phyloP scores from a whole-genome alignment of 345 rosid genomes.

The Euphorbia pulcherrima region DNA sequence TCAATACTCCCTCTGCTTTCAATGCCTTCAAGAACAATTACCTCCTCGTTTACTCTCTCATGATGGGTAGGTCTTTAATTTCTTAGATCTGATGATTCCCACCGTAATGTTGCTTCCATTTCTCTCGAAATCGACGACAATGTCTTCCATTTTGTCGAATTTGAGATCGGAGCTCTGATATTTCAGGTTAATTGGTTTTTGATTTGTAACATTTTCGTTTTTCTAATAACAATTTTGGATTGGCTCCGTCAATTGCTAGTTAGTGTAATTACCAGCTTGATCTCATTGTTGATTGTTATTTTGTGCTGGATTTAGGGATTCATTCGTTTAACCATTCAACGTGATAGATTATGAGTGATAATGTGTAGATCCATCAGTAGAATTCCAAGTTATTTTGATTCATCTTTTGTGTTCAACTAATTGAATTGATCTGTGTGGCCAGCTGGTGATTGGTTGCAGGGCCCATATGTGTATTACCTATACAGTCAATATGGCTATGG shows the following conservation, averaged over 20 bases:
- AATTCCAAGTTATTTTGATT: not conserved
- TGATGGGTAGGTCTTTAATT: slow-evolving; percentile 50
- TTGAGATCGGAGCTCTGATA: not conserved
- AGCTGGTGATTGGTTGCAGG: slow-evolving; percentile 99
- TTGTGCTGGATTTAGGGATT: not conserved
- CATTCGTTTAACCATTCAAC: not conserved
- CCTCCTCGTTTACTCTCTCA: slow-evolving; percentile 69
- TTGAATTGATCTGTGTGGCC: slow-evolving; percentile 26
- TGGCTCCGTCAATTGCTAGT: not conserved
- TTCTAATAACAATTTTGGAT: not conserved
- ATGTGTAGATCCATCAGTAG: slow-evolving; percentile 10
- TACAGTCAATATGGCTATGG: slow-evolving; percentile 78
- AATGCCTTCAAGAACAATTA: slow-evolving; percentile 66
- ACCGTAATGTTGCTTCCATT: not conserved
- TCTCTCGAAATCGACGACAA: too few relatives aligned
- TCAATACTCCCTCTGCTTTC: slow-evolving; percentile 56
- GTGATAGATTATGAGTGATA: too few relatives aligned
- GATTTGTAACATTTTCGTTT: not conserved
- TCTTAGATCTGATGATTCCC: slow-evolving; percentile 11
- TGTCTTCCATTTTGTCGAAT: not conserved
- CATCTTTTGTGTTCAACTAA: not conserved
- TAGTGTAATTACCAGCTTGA: not conserved
- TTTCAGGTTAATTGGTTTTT: not conserved
- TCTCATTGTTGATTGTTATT: not conserved
- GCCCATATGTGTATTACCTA: slow-evolving; percentile 92